Conservation (phyloP, 1,139 yeast genomes). For the Candida pseudoviswanathii region DNA sequence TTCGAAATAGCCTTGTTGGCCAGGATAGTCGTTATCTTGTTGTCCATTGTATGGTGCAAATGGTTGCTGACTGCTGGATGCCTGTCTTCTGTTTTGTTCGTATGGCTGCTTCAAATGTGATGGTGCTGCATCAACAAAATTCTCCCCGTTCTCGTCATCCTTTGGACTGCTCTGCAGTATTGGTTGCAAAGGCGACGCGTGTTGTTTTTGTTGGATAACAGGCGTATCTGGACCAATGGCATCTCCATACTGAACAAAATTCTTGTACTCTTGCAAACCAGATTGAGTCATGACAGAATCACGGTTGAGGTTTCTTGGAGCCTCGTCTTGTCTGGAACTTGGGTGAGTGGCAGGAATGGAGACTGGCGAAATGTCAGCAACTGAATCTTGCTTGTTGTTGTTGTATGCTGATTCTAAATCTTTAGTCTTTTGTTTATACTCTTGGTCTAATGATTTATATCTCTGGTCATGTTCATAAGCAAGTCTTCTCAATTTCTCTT, state of each 20-base stretch:
- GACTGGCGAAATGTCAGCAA: conserved; percentile 11
- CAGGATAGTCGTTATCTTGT: background rate
- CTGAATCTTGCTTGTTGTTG: conserved; percentile 3
- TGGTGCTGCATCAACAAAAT: conserved; percentile 10
- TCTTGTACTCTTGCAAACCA: conserved; percentile 46
- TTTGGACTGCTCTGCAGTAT: background rate
- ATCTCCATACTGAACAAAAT: conserved; percentile 47
- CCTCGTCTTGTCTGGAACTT: conserved; percentile 11
- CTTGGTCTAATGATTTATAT: conserved; percentile 5
- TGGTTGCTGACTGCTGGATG: conserved; percentile 28
- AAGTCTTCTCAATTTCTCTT: conserved; percentile 11
- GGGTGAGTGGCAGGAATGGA: conserved; percentile 16
- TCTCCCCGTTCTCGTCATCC: conserved; percentile 5
- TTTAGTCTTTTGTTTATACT: conserved; percentile 10
- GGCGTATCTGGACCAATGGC: conserved; percentile 7
- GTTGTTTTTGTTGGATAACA: conserved; percentile 5
- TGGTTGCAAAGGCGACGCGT: conserved; percentile 4
- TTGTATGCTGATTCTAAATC: conserved; percentile 11
- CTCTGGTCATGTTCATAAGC: conserved; percentile 12
- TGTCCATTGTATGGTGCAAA: conserved; percentile 10
- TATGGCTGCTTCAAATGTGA: background rate
- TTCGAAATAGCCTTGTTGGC: background rate
- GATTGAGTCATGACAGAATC: conserved; percentile 22
- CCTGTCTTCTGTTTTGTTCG: conserved; percentile 1
- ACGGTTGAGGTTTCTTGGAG: conserved; percentile 11